These are phyloP conservation scores for Sphagnum fallax DNA, from an alignment of 228 moss, liverwort and hornwort genomes.

Conservation along the genomic window DNA sequence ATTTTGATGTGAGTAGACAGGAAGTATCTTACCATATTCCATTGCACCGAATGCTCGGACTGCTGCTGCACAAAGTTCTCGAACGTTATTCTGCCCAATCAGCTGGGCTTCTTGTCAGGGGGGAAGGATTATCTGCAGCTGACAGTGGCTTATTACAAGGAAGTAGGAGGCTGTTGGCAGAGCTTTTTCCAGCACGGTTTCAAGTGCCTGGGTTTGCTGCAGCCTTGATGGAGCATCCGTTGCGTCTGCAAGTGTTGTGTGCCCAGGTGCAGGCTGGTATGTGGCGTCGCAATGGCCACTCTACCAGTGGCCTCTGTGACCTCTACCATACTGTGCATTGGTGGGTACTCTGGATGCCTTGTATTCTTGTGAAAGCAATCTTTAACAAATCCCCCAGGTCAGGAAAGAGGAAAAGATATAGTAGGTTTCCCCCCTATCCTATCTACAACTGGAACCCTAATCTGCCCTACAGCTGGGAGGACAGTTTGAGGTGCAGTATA, in stretches of 20 bases:
- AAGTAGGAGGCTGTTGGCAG: constrained; percentile 24
- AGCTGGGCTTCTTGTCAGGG: constrained; percentile 21
- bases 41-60: constrained; percentile 78
- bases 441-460: too few species aligned
- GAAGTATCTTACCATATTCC: constrained; percentile 93
- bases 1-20: constrained; percentile 86
- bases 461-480: too few species aligned
- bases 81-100: constrained; percentile 37
- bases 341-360: constrained; percentile 21
- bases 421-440: too few species aligned
- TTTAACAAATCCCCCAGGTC: too few species aligned
- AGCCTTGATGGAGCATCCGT: constrained; percentile 84
- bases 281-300: constrained; percentile 83
- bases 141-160: constrained; percentile 10
- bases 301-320: constrained; percentile 69
- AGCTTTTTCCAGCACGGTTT: constrained; percentile 66
- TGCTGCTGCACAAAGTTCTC: constrained; percentile 58
- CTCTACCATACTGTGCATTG: constrained; percentile 76
- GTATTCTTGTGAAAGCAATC: too few species aligned
- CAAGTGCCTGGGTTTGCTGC: constrained; percentile 71
- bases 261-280: constrained; percentile 97
- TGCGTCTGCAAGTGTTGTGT: constrained; percentile 91
- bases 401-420: too few species aligned
- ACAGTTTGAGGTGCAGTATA: too few species aligned
- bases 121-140: constrained; percentile 7